Evolutionary conservation across 1,139 yeast genomes (phyloP).

Genomic region (Eremothecium coryli): DNA sequence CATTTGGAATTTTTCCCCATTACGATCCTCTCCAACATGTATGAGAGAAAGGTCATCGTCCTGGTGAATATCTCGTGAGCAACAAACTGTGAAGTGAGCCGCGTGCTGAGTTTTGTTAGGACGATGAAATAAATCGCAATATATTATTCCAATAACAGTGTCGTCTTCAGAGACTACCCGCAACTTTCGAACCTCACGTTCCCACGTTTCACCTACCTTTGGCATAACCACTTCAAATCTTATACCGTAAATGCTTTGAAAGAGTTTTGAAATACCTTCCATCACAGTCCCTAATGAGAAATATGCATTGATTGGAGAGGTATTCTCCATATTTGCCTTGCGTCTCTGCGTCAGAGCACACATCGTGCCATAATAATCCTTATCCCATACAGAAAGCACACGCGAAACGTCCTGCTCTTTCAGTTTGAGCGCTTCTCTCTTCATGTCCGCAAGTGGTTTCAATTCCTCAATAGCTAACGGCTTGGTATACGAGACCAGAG

Average conservation of each 20-base stretch:
- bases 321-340: slow-evolving; percentile 14
- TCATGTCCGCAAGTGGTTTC: slow-evolving; percentile 35
- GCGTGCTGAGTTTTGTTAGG: slow-evolving; percentile 62
- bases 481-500: slow-evolving; percentile 43
- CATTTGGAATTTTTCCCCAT: slow-evolving; percentile 51
- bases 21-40: slow-evolving; percentile 32
- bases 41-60: slow-evolving; percentile 38
- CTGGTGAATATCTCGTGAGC: slow-evolving; percentile 67
- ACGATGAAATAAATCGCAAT: slow-evolving; percentile 59
- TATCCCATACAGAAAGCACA: slow-evolving; percentile 78
- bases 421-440: slow-evolving; percentile 27
- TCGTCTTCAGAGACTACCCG: slow-evolving; percentile 57
- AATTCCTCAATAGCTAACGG: slow-evolving; percentile 59
- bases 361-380: slow-evolving; percentile 56
- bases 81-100: slow-evolving; percentile 95
- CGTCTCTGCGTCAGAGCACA: slow-evolving; percentile 33
- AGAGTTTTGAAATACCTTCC: slow-evolving; percentile 69
- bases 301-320: slow-evolving; percentile 45
- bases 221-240: slow-evolving; percentile 60
- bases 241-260: slow-evolving; percentile 66
- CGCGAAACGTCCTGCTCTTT: slow-evolving; percentile 34
- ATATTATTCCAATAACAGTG: slow-evolving; percentile 53
- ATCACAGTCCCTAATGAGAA: slow-evolving; percentile 83
- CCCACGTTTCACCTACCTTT: slow-evolving; percentile 78
- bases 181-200: slow-evolving; percentile 73